These are phyloP conservation scores for Sordariomycetes sp. DNA, from an alignment of 2,329 filamentous ascomycete species.

Conservation along the genomic window DNA sequence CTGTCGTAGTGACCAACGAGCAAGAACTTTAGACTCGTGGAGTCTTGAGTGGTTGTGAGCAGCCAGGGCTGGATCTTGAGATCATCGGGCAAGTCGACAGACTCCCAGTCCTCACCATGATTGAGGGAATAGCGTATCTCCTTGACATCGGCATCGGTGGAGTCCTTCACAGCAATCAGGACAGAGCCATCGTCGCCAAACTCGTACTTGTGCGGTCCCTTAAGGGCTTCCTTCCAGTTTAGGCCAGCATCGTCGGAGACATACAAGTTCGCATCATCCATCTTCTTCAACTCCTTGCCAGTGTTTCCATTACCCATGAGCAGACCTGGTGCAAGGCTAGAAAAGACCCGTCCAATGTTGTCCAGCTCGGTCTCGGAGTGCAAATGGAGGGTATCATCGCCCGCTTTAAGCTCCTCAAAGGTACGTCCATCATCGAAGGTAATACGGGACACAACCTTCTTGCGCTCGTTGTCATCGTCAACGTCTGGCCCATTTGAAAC, in stretches of 20 bases:
- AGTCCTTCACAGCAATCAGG: slow-evolving; percentile 73
- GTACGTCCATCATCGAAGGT: slow-evolving; percentile 93
- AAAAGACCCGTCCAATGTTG: slow-evolving; percentile 82
- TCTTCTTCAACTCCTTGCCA: slow-evolving; percentile 62
- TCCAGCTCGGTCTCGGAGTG: slow-evolving; percentile 83
- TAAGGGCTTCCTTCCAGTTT: slow-evolving; percentile 67
- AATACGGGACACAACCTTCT: slow-evolving; percentile 71
- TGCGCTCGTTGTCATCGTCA: slow-evolving; percentile 41
- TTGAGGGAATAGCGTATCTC: slow-evolving; percentile 72
- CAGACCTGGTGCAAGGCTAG: slow-evolving; percentile 84
- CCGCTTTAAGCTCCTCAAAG: slow-evolving; percentile 64
- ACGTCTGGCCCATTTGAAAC: slow-evolving; percentile 82
- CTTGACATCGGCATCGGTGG: slow-evolving; percentile 47
- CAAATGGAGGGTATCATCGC: slow-evolving; percentile 65
- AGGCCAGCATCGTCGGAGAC: slow-evolving; percentile 87
- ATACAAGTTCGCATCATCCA: slow-evolving; percentile 69
- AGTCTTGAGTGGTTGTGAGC: slow-evolving; percentile 84
- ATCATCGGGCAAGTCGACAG: slow-evolving; percentile 55
- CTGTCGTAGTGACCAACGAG: slow-evolving; percentile 56
- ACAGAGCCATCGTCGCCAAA: slow-evolving; percentile 91
- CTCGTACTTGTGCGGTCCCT: slow-evolving; percentile 89
- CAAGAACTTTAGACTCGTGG: slow-evolving; percentile 85
- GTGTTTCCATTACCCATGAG: slow-evolving; percentile 93
- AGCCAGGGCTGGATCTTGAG: slow-evolving; percentile 61
- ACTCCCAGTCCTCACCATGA: slow-evolving; percentile 78